phyloP scores from a whole-genome alignment of 768 basidiomycete genomes.

The Lactarius akahatsu region DNA sequence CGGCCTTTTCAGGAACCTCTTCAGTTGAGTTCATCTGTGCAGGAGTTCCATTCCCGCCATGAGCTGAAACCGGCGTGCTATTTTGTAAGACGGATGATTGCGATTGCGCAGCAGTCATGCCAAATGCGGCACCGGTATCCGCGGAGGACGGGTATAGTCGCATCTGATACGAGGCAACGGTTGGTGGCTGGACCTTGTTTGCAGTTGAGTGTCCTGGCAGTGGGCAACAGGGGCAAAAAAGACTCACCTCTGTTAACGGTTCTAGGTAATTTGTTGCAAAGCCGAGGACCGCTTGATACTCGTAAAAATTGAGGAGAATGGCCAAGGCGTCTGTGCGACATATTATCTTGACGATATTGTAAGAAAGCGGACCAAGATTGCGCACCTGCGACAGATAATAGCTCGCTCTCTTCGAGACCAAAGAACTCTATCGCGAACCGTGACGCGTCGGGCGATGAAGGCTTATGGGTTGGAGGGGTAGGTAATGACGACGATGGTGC shows the following conservation, averaged over 20 bases:
- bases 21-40: slow-evolving; percentile 20
- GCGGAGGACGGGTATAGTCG: slow-evolving; percentile 22
- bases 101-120: slow-evolving; percentile 11
- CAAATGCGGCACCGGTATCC: slow-evolving; percentile 11
- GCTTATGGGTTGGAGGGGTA: slow-evolving; percentile 77
- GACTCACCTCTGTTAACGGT: slow-evolving; percentile 19
- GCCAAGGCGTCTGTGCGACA: slow-evolving; percentile 22
- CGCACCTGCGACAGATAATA: slow-evolving; percentile 60
- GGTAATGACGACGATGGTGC: slow-evolving; percentile 75
- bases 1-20: slow-evolving; percentile 16
- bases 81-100: slow-evolving; percentile 18
- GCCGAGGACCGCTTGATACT: slow-evolving; percentile 23
- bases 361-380: not conserved
- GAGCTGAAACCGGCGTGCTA: slow-evolving; percentile 24
- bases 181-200: slow-evolving; percentile 27
- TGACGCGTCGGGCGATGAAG: slow-evolving; percentile 66
- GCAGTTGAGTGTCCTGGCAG: not conserved
- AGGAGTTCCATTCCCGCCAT: slow-evolving; percentile 22
- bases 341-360: not conserved
- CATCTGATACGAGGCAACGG: slow-evolving; percentile 24
- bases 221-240: not conserved
- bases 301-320: slow-evolving; percentile 29
- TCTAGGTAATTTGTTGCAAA: slow-evolving; percentile 27
- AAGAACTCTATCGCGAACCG: slow-evolving; percentile 69
- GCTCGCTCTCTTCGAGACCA: slow-evolving; percentile 58